phyloP scores from a whole-genome alignment of 352 stramenopile species.

The Phytophthora fragariae region DNA sequence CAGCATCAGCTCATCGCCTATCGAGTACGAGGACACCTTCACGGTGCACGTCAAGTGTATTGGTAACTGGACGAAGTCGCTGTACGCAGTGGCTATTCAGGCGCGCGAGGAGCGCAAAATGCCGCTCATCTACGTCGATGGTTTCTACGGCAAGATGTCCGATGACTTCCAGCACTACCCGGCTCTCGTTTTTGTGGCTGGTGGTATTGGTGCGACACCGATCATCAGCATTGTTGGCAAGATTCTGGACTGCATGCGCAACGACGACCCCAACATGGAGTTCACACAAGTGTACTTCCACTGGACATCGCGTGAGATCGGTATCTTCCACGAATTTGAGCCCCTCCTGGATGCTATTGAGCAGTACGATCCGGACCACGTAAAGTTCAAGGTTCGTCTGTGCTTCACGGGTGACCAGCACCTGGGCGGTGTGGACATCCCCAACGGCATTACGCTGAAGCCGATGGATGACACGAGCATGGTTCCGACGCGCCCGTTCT shows the following conservation, averaged over 20 bases:
- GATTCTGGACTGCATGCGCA: conserved; percentile 83
- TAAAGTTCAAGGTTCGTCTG: conserved; percentile 73
- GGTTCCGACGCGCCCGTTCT: conserved; percentile 81
- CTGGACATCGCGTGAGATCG: conserved; percentile 86
- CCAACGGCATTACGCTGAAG: conserved; percentile 79
- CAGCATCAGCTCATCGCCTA: conserved; percentile 86
- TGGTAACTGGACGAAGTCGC: conserved; percentile 79
- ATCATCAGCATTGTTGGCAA: conserved; percentile 91
- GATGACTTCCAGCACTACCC: conserved; percentile 86
- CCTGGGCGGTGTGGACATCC: conserved; percentile 72
- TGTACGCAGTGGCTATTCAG: conserved; percentile 81
- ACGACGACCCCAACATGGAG: conserved; percentile 74
- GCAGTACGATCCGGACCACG: conserved; percentile 73
- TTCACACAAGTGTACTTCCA: conserved; percentile 86
- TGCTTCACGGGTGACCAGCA: conserved; percentile 88
- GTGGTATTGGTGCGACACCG: conserved; percentile 90
- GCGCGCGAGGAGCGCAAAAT: conserved; percentile 80
- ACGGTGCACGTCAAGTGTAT: conserved; percentile 85
- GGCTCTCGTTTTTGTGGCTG: conserved; percentile 78
- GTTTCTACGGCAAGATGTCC: conserved; percentile 88
- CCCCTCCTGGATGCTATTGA: conserved; percentile 81
- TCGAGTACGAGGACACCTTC: conserved; percentile 87
- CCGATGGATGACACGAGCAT: conserved; percentile 86
- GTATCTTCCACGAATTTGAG: conserved; percentile 89
- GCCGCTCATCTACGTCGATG: conserved; percentile 85